phyloP scores from a whole-genome alignment of 1,284 basidiomycete species.

The Ustilago trichophora region DNA sequence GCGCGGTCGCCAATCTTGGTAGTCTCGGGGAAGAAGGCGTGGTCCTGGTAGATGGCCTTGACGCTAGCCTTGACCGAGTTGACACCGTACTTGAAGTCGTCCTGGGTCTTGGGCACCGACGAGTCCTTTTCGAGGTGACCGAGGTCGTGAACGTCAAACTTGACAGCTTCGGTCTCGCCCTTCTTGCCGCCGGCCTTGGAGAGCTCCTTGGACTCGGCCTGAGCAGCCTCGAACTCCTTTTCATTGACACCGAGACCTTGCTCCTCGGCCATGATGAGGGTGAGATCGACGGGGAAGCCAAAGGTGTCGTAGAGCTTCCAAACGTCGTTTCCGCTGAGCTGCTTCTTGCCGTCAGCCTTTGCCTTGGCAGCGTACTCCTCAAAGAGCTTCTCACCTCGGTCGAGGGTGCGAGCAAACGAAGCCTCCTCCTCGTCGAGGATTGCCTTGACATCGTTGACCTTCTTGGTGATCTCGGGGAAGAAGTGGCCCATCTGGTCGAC shows the following conservation, averaged over 20 bases:
- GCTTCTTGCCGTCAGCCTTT: slow-evolving; percentile 73
- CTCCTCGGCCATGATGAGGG: slow-evolving; percentile 97
- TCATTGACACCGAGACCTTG: slow-evolving; percentile 85
- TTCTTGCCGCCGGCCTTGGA: slow-evolving; percentile 82
- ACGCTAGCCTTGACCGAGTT: slow-evolving; percentile 75
- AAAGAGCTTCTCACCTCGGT: slow-evolving; percentile 95
- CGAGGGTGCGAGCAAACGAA: slow-evolving; percentile 93
- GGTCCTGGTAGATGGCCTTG: slow-evolving; percentile 86
- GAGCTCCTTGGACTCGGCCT: slow-evolving; percentile 86
- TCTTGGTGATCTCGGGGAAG: slow-evolving; percentile 93
- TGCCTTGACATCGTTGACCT: slow-evolving; percentile 85
- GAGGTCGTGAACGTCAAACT: slow-evolving; percentile 95
- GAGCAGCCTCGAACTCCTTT: slow-evolving; percentile 87
- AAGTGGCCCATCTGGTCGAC: slow-evolving; percentile 86
- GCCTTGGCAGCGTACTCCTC: slow-evolving; percentile 85
- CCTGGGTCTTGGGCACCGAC: slow-evolving; percentile 89
- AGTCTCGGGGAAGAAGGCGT: slow-evolving; percentile 72
- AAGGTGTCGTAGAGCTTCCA: slow-evolving; percentile 99
- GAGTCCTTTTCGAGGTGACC: slow-evolving; percentile 83
- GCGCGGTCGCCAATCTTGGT: slow-evolving; percentile 68
- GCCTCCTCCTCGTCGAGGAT: slow-evolving; percentile 97
- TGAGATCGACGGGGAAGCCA: slow-evolving; percentile 97
- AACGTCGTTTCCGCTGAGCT: slow-evolving; percentile 88
- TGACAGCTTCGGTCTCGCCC: slow-evolving; percentile 74
- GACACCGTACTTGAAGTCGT: slow-evolving; percentile 87